Evolutionary conservation across 805 yeast species (phyloP), one percentile per base, ranked within the genome.

Genomic region (Zygosaccharomyces siamensis): DNA sequence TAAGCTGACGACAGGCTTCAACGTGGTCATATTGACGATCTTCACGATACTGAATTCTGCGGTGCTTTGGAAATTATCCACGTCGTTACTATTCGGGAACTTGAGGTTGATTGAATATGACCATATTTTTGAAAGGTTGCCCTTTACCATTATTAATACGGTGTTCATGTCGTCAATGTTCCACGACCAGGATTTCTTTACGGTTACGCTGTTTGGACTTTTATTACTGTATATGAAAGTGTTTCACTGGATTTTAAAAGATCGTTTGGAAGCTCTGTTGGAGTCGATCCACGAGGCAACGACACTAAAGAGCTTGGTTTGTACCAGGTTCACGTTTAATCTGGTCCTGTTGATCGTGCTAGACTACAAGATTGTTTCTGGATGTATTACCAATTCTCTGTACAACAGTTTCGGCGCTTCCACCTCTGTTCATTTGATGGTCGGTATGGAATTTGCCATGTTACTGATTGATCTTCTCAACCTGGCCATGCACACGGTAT

Each of bases 381-480:
- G 76, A 23, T 77, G 86, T 56, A 75, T 82, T n/a, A 78, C 78
- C 21, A 64, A 61, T 50, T 62, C 64, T 5, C 59, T 62, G 50
- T 58, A 59, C 53, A 73, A 72, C 47, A 76, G 76, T 32, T 68
- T 47, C 32, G 51, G 50, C 16, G 59, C 61, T 69, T 54, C 58
- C 6, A 80, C 86, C 16, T 77, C 80, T 40, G 74, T 79, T 3
- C 80, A 80, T 56, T 68, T 86, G 36, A 73, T 84, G 46, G 83
- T 87, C 63, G 90, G 89, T 1, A 83, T 87, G 62, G 93, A 87
- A 59, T 83, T 84, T 60, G 83, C 85, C 2, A 70, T 87, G 49
- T 71, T 84, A 51, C 76, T 78, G 20, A 72, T 84, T 28, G 83
- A 80, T 40, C 62, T 79, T 23, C 56, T 80, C 12, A 61, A 61